Percentiles rank a stretch among this genome's conserved stretches.
Conservation (phyloP, 495 filamentous ascomycete genomes). For the Xylaria flabelliformis region DNA sequence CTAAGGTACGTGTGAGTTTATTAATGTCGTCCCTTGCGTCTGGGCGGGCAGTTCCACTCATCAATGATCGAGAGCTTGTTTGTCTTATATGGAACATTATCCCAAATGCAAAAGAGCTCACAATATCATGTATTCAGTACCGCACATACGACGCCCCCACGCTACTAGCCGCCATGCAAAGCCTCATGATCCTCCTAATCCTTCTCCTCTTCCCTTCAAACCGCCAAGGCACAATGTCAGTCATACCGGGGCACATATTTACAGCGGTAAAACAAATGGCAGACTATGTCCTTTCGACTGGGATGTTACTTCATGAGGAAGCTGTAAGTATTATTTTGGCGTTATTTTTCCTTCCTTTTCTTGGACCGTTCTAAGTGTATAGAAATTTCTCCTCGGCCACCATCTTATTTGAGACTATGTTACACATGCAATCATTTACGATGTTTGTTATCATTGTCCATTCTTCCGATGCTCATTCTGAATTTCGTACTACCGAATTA, state of each 20-base stretch:
- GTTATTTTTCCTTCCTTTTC: too few species aligned
- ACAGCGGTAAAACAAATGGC: conserved; percentile 38
- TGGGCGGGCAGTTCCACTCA: neutral
- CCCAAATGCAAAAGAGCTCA: neutral
- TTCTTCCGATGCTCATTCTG: neutral
- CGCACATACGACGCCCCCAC: conserved; percentile 40
- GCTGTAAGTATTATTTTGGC: conserved; percentile 1
- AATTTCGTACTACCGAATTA: neutral
- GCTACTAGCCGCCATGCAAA: conserved; percentile 46
- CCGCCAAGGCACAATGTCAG: conserved; percentile 25
- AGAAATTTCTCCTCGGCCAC: too few species aligned
- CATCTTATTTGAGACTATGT: too few species aligned
- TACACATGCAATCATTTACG: neutral
- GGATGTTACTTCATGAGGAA: conserved; percentile 48
- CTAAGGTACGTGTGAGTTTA: conserved; percentile 5
- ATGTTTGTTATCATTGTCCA: neutral
- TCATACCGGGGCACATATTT: conserved; percentile 36
- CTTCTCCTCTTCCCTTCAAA: conserved; percentile 47
- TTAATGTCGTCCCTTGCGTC: neutral
- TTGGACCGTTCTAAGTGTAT: too few species aligned
- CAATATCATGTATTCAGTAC: conserved; percentile 28
- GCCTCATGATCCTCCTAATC: conserved; percentile 47
- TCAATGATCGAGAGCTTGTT: neutral
- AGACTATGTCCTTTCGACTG: conserved; percentile 39
- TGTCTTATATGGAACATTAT: too few species aligned